These are phyloP conservation scores for Yamadazyma philogaea DNA, from an alignment of 805 yeast genomes.

Conservation along the genomic window DNA sequence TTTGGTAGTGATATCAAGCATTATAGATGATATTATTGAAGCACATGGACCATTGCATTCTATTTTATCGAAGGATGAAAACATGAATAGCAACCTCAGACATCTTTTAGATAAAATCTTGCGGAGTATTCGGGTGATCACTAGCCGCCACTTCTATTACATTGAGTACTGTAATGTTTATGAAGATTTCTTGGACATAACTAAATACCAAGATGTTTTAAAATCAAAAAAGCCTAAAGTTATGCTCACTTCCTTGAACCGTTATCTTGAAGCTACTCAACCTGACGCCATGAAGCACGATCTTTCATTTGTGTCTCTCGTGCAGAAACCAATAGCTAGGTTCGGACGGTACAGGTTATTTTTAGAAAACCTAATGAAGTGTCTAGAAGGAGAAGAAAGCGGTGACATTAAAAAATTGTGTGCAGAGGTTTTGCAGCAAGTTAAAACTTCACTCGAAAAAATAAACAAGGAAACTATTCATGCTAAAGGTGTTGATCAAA, in stretches of 20 bases:
- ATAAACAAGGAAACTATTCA: slow-evolving; percentile 7
- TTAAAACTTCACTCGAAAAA: slow-evolving; percentile 7
- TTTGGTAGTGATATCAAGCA: background rate
- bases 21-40: slow-evolving; percentile 2
- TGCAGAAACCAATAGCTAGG: slow-evolving; percentile 53
- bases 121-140: background rate
- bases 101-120: background rate
- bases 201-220: background rate
- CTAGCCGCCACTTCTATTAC: slow-evolving; percentile 6
- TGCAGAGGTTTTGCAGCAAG: background rate
- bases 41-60: slow-evolving; percentile 1
- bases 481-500: background rate
- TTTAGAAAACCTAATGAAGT: slow-evolving; percentile 31
- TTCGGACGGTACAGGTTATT: slow-evolving; percentile 49
- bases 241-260: slow-evolving; percentile 14
- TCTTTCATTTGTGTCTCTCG: slow-evolving; percentile 50
- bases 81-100: background rate
- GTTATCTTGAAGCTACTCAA: slow-evolving; percentile 42
- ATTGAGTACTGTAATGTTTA: slow-evolving; percentile 14
- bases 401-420: background rate
- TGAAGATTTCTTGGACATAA: slow-evolving; percentile 10
- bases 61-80: background rate
- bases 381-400: background rate
- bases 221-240: background rate
- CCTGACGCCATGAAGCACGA: slow-evolving; percentile 37